phyloP scores from a whole-genome alignment of 164 flowering plant genomes.

The Chloranthus sessilifolius region DNA sequence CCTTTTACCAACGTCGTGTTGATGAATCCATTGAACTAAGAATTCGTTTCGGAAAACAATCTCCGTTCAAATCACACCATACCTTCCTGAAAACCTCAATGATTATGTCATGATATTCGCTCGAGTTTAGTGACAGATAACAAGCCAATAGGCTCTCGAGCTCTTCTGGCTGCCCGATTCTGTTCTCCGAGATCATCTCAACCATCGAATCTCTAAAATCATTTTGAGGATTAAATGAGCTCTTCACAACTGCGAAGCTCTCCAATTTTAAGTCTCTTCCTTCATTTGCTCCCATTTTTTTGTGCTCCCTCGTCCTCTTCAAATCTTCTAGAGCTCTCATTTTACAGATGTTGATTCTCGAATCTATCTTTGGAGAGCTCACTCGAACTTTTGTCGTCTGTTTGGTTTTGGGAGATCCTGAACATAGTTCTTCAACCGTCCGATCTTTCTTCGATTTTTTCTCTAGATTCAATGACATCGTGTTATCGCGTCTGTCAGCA shows the following conservation, averaged over 20 bases:
- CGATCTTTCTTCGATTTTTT: slow-evolving; percentile 23
- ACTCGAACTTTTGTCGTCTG: slow-evolving; percentile 32
- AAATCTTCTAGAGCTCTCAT: slow-evolving; percentile 59
- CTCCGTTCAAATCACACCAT: slow-evolving; percentile 53
- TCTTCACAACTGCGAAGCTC: slow-evolving; percentile 67
- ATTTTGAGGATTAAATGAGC: slow-evolving; percentile 55
- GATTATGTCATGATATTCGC: slow-evolving; percentile 71
- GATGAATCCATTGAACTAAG: too few relatives aligned
- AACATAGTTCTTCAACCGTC: slow-evolving; percentile 18
- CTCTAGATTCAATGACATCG: slow-evolving; percentile 4
- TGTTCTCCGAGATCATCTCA: slow-evolving; percentile 75
- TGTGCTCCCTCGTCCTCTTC: slow-evolving; percentile 48
- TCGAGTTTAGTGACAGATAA: slow-evolving; percentile 70
- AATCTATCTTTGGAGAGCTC: slow-evolving; percentile 47
- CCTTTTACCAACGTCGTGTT: too few relatives aligned
- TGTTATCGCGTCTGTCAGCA: background rate
- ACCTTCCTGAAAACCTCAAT: slow-evolving; percentile 72
- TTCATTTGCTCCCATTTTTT: slow-evolving; percentile 7
- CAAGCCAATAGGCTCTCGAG: slow-evolving; percentile 82
- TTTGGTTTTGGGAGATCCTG: slow-evolving; percentile 29
- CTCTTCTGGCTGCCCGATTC: slow-evolving; percentile 47
- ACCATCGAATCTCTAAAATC: slow-evolving; percentile 89
- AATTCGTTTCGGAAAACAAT: too few relatives aligned
- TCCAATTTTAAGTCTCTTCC: slow-evolving; percentile 32
- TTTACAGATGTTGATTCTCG: slow-evolving; percentile 48